These are phyloP conservation scores for Xerocomus minutiporus DNA, from an alignment of 1,284 basidiomycete genomes.

Conservation along the genomic window DNA sequence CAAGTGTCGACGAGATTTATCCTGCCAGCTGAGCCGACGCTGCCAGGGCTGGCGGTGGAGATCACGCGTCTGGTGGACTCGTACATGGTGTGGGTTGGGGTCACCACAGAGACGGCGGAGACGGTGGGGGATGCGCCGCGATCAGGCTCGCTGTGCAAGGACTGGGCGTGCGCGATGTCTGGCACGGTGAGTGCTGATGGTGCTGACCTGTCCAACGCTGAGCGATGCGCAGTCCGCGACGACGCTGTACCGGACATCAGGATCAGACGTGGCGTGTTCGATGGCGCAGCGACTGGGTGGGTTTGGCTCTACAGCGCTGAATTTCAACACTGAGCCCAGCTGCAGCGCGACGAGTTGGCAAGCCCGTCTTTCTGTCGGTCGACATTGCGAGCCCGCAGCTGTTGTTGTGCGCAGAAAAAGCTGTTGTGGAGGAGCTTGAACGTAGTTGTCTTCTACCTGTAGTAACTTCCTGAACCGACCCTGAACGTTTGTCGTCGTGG, in stretches of 20 bases:
- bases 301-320: constrained; percentile 14
- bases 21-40: constrained; percentile 40
- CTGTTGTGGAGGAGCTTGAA: constrained; percentile 47
- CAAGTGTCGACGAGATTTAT: constrained; percentile 44
- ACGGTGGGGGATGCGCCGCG: constrained; percentile 46
- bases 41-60: constrained; percentile 65
- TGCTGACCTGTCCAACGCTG: background rate
- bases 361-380: constrained; percentile 67
- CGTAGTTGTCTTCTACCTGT: background rate
- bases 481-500: constrained; percentile 26
- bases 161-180: constrained; percentile 88
- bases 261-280: constrained; percentile 60
- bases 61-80: constrained; percentile 67
- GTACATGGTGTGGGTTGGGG: constrained; percentile 79
- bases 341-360: constrained; percentile 56
- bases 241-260: constrained; percentile 60
- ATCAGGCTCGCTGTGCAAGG: constrained; percentile 58
- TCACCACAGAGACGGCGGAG: constrained; percentile 44
- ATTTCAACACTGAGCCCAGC: background rate
- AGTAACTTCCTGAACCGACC: constrained; percentile 26
- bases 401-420: constrained; percentile 54
- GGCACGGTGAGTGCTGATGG: constrained; percentile 20
- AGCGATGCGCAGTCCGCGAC: constrained; percentile 47
- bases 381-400: constrained; percentile 50
- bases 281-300: constrained; percentile 80